Evolutionary conservation across 2,329 filamentous ascomycete genomes (phyloP).

Genomic region (Beauveria medogensis): DNA sequence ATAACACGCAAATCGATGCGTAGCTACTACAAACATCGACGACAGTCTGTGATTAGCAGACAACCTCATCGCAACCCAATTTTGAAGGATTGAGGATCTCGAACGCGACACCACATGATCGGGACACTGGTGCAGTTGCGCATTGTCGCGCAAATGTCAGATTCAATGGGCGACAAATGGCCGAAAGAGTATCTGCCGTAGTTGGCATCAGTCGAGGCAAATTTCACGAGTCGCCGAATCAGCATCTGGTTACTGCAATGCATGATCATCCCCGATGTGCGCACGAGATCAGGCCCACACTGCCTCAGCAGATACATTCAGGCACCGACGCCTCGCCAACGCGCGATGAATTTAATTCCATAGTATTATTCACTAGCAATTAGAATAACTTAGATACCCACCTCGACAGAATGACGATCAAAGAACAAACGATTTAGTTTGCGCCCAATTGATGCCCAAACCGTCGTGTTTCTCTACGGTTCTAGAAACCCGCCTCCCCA

Average conservation of each 20-base stretch:
- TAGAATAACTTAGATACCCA: background rate
- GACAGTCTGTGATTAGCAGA: background rate
- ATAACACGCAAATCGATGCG: background rate
- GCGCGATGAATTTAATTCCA: background rate
- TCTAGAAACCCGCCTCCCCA: slow-evolving; percentile 14
- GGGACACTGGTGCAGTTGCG: background rate
- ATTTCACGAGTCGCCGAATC: background rate
- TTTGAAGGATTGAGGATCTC: background rate
- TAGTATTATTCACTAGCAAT: background rate
- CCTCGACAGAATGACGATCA: background rate
- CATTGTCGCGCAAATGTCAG: background rate
- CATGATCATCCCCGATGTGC: background rate
- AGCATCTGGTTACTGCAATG: background rate
- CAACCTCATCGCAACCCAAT: background rate
- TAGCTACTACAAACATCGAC: background rate
- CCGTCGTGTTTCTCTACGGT: slow-evolving; percentile 19
- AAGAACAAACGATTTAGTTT: background rate
- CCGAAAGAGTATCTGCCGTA: too few species aligned
- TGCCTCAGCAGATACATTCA: background rate
- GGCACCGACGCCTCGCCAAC: background rate
- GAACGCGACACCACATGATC: background rate
- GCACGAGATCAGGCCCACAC: slow-evolving; percentile 12
- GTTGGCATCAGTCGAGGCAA: background rate
- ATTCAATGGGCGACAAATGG: background rate
- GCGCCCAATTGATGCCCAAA: slow-evolving; percentile 10